phyloP scores from a whole-genome alignment of 805 yeast species.

The Pichia cephalocereana region DNA sequence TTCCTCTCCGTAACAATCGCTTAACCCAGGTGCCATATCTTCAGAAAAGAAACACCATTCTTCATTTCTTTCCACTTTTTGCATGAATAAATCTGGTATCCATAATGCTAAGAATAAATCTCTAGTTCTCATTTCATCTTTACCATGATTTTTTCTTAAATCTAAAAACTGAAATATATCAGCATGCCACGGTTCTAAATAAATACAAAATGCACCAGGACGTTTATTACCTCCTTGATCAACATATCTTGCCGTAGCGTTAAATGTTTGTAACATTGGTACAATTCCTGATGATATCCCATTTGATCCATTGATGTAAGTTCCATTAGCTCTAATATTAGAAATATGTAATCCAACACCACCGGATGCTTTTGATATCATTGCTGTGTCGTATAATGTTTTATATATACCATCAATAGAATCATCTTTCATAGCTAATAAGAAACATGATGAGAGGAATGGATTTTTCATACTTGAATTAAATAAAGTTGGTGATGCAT shows the following conservation, averaged over 20 bases:
- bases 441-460: conserved; percentile 85
- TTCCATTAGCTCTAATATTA: conserved; percentile 78
- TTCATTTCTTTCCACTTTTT: conserved; percentile 66
- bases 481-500: conserved; percentile 92
- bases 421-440: conserved; percentile 86
- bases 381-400: conserved; percentile 79
- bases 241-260: conserved; percentile 92
- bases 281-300: conserved; percentile 89
- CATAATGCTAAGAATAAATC: conserved; percentile 90
- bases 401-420: conserved; percentile 93
- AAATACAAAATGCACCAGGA: conserved; percentile 94
- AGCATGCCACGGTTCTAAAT: conserved; percentile 95
- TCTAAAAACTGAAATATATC: conserved; percentile 84
- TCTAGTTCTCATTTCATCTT: conserved; percentile 88
- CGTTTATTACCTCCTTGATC: conserved; percentile 98
- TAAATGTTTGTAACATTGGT: conserved; percentile 94
- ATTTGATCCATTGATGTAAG: conserved; percentile 84
- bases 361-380: conserved; percentile 91
- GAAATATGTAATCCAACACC: conserved; percentile 90
- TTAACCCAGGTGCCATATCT: conserved; percentile 76
- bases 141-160: conserved; percentile 87
- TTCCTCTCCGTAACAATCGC: conserved; percentile 77
- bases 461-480: conserved; percentile 86
- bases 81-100: conserved; percentile 93
- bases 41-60: conserved; percentile 92